Conservation (phyloP, 495 filamentous ascomycete genomes). For the Hypoxylon perforatum region DNA sequence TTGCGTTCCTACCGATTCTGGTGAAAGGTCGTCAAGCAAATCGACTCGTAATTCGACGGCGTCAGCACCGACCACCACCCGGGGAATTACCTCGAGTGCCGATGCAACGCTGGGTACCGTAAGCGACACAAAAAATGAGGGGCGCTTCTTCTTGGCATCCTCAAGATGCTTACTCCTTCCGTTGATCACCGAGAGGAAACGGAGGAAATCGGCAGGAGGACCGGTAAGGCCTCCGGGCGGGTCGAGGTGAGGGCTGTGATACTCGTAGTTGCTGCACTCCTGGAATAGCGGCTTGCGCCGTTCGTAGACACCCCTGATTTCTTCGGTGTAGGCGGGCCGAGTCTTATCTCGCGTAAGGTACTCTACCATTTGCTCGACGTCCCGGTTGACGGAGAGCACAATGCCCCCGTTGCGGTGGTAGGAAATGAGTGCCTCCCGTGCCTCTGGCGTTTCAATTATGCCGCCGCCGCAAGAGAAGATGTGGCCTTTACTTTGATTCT, state of each 20-base stretch:
- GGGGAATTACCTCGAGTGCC: constrained; percentile 71
- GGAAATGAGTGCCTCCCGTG: constrained; percentile 76
- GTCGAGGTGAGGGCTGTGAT: constrained; percentile 78
- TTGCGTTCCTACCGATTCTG: constrained; percentile 83
- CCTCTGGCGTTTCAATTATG: constrained; percentile 87
- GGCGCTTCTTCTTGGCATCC: constrained; percentile 73
- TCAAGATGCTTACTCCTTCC: constrained; percentile 74
- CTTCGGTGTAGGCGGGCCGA: constrained; percentile 91
- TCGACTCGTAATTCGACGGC: constrained; percentile 96
- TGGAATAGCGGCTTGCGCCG: constrained; percentile 92
- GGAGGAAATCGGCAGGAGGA: constrained; percentile 79
- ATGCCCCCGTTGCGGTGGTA: constrained; percentile 86
- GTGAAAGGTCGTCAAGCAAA: constrained; percentile 79
- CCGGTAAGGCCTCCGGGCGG: constrained; percentile 67
- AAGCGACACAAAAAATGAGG: constrained; percentile 92
- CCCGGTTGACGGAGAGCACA: constrained; percentile 87
- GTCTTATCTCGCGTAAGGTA: constrained; percentile 91
- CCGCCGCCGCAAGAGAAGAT: constrained; percentile 96
- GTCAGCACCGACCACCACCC: constrained; percentile 85
- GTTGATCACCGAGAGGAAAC: constrained; percentile 79
- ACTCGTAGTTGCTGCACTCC: constrained; percentile 95
- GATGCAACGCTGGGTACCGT: constrained; percentile 79
- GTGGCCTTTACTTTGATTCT: constrained; percentile 77
- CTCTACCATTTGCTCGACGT: constrained; percentile 88
- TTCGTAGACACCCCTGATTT: constrained; percentile 92